A percentile compares a stretch with the other conserved stretches of the same genome.
These are phyloP conservation scores for Pichia sp. DNA, from an alignment of 1,139 yeast species.

Conservation along the genomic window DNA sequence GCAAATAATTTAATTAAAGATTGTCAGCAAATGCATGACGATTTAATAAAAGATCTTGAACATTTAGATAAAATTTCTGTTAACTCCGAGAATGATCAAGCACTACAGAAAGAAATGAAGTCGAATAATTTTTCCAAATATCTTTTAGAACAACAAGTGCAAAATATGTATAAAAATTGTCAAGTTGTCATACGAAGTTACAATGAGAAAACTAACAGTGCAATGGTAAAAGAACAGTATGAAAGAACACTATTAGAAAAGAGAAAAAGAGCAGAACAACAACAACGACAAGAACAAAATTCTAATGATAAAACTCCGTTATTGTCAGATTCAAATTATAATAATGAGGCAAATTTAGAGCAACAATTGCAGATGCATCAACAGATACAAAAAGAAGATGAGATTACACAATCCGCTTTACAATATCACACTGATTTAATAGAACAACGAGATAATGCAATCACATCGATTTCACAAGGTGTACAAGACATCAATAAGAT, in stretches of 20 bases:
- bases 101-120: not conserved
- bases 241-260: conserved; percentile 19
- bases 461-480: conserved; percentile 66
- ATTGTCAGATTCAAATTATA: not conserved
- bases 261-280: not conserved
- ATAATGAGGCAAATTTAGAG: too few species aligned
- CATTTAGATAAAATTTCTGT: conserved; percentile 9
- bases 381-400: conserved; percentile 19
- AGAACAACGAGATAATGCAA: conserved; percentile 68
- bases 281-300: not conserved
- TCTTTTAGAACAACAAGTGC: conserved; percentile 39
- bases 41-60: conserved; percentile 14
- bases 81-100: conserved; percentile 2
- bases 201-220: conserved; percentile 32
- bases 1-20: conserved; percentile 33
- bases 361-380: conserved; percentile 8
- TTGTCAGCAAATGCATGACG: conserved; percentile 16
- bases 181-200: conserved; percentile 35
- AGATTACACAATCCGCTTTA: conserved; percentile 2
- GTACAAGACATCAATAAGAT: conserved; percentile 80
- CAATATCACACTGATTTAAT: conserved; percentile 60
- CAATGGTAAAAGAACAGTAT: conserved; percentile 30
- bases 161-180: conserved; percentile 36
- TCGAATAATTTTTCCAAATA: conserved; percentile 34
- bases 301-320: conserved; percentile 1